Base-by-base conservation (phyloP, 2,329 filamentous ascomycete genomes). In the Aspergillus amoenus region DNA sequence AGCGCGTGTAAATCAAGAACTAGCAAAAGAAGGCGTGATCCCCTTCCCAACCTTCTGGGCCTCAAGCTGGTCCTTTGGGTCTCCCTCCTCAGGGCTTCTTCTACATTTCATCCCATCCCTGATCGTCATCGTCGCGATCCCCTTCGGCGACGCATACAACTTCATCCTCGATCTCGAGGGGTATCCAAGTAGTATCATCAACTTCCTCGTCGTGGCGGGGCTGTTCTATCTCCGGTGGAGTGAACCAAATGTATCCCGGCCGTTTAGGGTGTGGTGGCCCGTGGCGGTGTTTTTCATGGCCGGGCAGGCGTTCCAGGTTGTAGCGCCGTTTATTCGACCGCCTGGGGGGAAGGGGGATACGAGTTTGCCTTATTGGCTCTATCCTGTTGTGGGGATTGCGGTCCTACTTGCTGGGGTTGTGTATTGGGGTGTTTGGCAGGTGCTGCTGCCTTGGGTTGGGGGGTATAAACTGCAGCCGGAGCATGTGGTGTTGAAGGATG, bases 21-120 rank as follows among this genome's bases (percentile, higher is more conserved):
- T 67, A 4, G 65, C 63, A 2, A 67, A 67, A 46, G 65, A 67
- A 48, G 64, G 64, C 24, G 59, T 64, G n/a, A 61, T 59, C 4
- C 65, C 64, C 3, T 67, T 67, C 39, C 65, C 64, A 1, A 53
- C 59, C 18, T 22, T 66, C 27, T 50, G 66, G 42, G 66, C 66
- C 60, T 63, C 66, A 22, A 64, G 62, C 48, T 59, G 64, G 15
- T 64, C 64, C 2, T 66, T 67, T 40, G 57, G 58, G 21, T 66
- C 65, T 1, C 65, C 64, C 0, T 59, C 66, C 8, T 27, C 45
- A 3, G 50, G 59, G 1, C 53, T 68, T 0, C 46, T 58, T 5
- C 55, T 66, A 2, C 64, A 67, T 22, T 55, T 66, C 7, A 56
- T 53, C 9, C 55, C 66, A 3, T 66, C 65, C 1, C 47, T 65